Percentiles rank a stretch among this genome's conserved stretches.
phyloP scores from a whole-genome alignment of 345 rosid species.

The Eucalyptus guilfoylei region DNA sequence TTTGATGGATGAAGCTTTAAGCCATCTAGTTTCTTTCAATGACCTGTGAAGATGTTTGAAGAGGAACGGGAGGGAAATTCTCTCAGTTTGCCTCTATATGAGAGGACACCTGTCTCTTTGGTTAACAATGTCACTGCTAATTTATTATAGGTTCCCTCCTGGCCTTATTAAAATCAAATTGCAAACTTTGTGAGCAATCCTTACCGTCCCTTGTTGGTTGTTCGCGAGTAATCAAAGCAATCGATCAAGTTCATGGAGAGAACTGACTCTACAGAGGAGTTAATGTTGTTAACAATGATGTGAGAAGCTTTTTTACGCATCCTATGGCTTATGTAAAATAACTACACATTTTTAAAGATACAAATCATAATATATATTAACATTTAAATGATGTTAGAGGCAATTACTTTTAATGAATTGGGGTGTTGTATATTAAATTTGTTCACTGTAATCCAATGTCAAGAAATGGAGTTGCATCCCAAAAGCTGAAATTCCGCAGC shows the following conservation, averaged over 20 bases:
- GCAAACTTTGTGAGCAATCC: not conserved
- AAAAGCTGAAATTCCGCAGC: not conserved
- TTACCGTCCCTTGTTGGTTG: not conserved
- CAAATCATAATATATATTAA: not conserved
- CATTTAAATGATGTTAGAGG: not conserved
- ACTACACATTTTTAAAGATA: not conserved
- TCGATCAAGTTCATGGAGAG: not conserved
- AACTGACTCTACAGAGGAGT: not conserved
- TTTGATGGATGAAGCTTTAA: not conserved
- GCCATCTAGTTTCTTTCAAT: not conserved
- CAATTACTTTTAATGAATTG: not conserved
- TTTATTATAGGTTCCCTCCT: not conserved
- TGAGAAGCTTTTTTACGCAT: not conserved
- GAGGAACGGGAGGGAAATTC: not conserved
- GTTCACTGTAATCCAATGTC: not conserved
- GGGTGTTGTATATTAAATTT: not conserved
- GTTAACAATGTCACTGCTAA: not conserved
- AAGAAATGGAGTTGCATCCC: not conserved
- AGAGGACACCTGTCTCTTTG: not conserved
- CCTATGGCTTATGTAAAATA: not conserved
- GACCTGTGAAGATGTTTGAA: not conserved
- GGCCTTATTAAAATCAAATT: not conserved
- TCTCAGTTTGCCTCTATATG: not conserved
- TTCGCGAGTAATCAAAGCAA: not conserved
- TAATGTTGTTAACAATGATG: not conserved